phyloP scores from a whole-genome alignment of 495 filamentous ascomycete species.

The Daldinia decipiens region DNA sequence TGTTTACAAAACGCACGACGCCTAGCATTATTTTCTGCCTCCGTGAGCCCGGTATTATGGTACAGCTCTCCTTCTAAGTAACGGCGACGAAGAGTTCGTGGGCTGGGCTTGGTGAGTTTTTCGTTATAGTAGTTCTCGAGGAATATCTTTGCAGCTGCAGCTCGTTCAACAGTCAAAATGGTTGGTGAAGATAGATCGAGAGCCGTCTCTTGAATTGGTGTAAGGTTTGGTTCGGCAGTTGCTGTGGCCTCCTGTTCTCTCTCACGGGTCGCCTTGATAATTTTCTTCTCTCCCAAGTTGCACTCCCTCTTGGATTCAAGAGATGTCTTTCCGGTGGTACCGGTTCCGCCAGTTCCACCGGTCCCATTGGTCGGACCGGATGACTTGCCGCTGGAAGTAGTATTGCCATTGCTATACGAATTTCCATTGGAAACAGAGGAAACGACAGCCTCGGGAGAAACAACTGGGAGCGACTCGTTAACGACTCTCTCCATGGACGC shows the following conservation, averaged over 20 bases:
- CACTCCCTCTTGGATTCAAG: constrained; percentile 54
- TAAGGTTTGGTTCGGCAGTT: constrained; percentile 50
- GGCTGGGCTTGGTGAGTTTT: constrained; percentile 63
- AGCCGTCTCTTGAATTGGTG: constrained; percentile 55
- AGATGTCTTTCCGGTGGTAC: constrained; percentile 54
- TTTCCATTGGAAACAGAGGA: constrained; percentile 35
- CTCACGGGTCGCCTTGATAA: constrained; percentile 36
- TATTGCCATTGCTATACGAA: constrained; percentile 46
- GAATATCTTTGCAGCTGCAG: constrained; percentile 83
- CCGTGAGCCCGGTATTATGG: constrained; percentile 57
- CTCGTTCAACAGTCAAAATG: constrained; percentile 78
- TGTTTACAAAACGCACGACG: constrained; percentile 68
- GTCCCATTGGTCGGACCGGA: constrained; percentile 49
- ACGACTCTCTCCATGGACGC: constrained; percentile 37
- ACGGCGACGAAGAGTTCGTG: constrained; percentile 72
- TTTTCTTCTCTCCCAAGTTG: constrained; percentile 40
- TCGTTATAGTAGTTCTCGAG: constrained; percentile 85
- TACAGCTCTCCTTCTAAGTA: constrained; percentile 73
- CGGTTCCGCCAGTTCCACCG: constrained; percentile 33
- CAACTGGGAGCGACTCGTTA: constrained; percentile 24
- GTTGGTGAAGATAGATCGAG: constrained; percentile 62
- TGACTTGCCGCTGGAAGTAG: constrained; percentile 48
- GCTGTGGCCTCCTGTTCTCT: constrained; percentile 34
- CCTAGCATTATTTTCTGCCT: constrained; percentile 64
- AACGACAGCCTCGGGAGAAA: constrained; percentile 31